A percentile compares a stretch with the other conserved stretches of the same genome.
Conservation (phyloP, 192 early-diverging fungal genomes). For the Mortierella claussenii region DNA sequence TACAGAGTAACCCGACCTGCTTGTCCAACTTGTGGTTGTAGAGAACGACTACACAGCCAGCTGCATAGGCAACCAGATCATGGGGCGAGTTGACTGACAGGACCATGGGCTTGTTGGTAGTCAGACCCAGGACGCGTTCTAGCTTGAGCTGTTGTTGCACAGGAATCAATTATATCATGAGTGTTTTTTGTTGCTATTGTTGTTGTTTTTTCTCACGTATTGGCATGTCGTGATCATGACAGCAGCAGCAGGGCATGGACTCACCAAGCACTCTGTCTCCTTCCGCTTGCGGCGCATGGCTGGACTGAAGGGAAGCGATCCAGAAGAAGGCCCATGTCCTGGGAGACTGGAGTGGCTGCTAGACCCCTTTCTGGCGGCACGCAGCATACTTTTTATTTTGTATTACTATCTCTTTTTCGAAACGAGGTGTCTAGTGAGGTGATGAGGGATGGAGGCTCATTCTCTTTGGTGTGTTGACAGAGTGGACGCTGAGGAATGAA, state of each 20-base stretch:
- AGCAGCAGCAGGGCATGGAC: not conserved
- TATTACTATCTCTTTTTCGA: no score
- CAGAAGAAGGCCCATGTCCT: not conserved
- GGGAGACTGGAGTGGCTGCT: not conserved
- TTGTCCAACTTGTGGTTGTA: conserved; percentile 79
- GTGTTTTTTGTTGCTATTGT: not conserved
- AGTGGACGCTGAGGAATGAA: no score
- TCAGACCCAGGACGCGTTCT: conserved; percentile 76
- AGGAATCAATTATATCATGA: not conserved
- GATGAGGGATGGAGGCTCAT: no score
- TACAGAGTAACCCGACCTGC: conserved; percentile 68
- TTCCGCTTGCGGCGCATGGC: conserved; percentile 48
- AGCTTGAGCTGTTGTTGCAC: conserved; percentile 62
- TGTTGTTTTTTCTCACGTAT: no score
- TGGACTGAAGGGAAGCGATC: conserved; percentile 14
- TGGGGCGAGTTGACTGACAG: conserved; percentile 63
- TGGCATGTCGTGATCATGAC: no score
- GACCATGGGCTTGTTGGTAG: conserved; percentile 60
- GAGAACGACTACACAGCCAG: conserved; percentile 77
- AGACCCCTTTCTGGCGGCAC: not conserved
- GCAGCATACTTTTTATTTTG: conserved; percentile 1
- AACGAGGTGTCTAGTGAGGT: no score
- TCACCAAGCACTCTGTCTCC: conserved; percentile 33
- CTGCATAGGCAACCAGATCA: conserved; percentile 78
- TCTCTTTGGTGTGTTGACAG: no score